Conservation (phyloP, 139 green algal genomes). For the Chlorella sp. region DNA sequence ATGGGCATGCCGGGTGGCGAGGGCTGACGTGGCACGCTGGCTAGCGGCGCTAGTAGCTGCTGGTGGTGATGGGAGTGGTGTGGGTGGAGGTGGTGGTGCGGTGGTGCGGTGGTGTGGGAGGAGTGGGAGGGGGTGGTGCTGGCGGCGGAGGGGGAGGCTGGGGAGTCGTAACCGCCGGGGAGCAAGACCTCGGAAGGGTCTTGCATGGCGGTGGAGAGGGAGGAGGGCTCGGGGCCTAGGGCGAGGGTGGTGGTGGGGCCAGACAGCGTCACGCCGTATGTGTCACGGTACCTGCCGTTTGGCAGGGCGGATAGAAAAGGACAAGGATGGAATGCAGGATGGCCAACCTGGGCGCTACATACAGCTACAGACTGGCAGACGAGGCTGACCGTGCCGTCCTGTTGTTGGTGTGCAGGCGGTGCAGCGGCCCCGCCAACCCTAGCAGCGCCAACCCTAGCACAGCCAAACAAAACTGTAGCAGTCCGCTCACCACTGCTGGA, state of each 20-base stretch:
- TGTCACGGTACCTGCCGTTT: neutral
- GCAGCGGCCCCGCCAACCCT: too few relatives aligned
- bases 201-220: neutral
- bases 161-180: too few relatives aligned
- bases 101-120: neutral
- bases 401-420: too few relatives aligned
- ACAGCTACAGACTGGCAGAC: neutral
- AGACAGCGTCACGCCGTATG: neutral
- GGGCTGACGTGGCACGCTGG: too few relatives aligned
- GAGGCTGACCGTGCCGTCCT: neutral
- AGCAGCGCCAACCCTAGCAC: too few relatives aligned
- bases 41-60: too few relatives aligned
- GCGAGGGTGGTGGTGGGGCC: too few relatives aligned
- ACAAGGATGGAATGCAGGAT: too few relatives aligned
- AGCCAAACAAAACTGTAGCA: neutral
- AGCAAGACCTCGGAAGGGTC: too few relatives aligned
- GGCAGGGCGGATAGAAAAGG: too few relatives aligned
- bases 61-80: too few relatives aligned
- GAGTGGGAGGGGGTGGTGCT: neutral
- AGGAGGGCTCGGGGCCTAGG: neutral
- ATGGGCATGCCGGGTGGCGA: too few relatives aligned
- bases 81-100: neutral
- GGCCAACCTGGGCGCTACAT: neutral
- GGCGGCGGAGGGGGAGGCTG: neutral
- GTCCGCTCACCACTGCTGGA: conserved; percentile 27